Evolutionary conservation across 2,329 filamentous ascomycete species (phyloP), one percentile per base, ranked within the genome.

Genomic region (Aspergillus bombycis): DNA sequence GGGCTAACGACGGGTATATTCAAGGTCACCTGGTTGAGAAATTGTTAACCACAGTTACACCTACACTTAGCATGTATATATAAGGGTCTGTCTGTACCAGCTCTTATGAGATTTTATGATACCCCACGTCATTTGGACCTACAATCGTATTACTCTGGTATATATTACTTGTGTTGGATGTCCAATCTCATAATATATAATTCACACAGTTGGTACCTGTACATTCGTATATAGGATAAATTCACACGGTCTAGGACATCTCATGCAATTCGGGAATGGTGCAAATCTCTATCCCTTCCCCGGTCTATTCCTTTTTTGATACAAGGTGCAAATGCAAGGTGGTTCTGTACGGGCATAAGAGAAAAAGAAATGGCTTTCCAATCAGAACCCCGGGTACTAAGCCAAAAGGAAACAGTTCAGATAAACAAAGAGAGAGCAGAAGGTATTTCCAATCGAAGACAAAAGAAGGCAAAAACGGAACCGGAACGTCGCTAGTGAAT

Each of bases 401-500:
- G 30, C 57, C 56, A 41, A 68, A 58, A 52, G 41, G 57, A 65
- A 61, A 45, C 34, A 23, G 30, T 6, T n/a, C 62, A 57, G 58
- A 57, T 58, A 48, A 64, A 67, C 63, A 60, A 65, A 74, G 26
- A 70, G 68, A 64, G 59, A 65, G 64, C 50, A 60, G 62, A 68
- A 67, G 56, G 64, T 66, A 66, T 61, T 68, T 68, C 66, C 65
- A 65, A 67, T 58, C 61, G 58, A 66, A 50, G 48, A 65, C 57
- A 62, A 63, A 67, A 12, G 55, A 68, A 65, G 56, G 67, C 57
- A 62, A 54, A 56, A 63, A 66, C 52, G 60, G 38, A 67, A 61
- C 53, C 58, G 67, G 68, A 43, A 64, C 61, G 66, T 70, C 68
- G 67, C 73, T 74, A 72, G 67, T 62, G 62, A 72, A 71, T 63